phyloP scores from a whole-genome alignment of 2,329 filamentous ascomycete species.

The Claviceps paspali region DNA sequence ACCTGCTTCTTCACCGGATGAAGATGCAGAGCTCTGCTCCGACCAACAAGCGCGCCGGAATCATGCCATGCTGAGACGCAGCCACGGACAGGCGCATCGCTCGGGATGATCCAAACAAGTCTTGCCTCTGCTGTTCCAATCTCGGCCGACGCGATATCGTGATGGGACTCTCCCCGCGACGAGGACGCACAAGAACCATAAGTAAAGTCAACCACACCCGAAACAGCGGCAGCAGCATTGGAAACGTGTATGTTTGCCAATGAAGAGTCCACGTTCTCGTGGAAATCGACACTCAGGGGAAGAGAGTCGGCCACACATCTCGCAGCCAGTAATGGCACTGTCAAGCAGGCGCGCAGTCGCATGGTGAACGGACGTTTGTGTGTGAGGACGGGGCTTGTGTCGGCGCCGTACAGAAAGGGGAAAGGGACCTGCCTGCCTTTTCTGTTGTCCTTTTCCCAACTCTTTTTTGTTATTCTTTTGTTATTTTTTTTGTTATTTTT shows the following conservation, averaged over 20 bases:
- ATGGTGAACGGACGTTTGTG: not conserved
- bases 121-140: not conserved
- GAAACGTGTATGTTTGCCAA: not conserved
- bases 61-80: slow-evolving; percentile 26
- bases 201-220: not conserved
- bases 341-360: not conserved
- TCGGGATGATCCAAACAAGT: slow-evolving; percentile 5
- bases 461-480: too few relatives aligned
- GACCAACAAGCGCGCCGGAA: slow-evolving; percentile 16
- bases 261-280: not conserved
- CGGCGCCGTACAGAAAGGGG: too few relatives aligned
- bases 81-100: slow-evolving; percentile 14
- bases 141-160: slow-evolving; percentile 15
- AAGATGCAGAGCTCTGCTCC: slow-evolving; percentile 18
- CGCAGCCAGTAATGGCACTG: not conserved
- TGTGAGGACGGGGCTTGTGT: too few relatives aligned
- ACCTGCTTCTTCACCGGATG: not conserved
- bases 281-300: not conserved
- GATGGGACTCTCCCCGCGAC: not conserved
- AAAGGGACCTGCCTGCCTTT: too few relatives aligned
- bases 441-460: too few relatives aligned
- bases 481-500: too few relatives aligned
- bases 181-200: not conserved
- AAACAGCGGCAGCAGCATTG: not conserved
- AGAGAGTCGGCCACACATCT: not conserved